Evolutionary conservation across 2,329 filamentous ascomycete genomes (phyloP).

Genomic region (Fusarium nygamai): DNA sequence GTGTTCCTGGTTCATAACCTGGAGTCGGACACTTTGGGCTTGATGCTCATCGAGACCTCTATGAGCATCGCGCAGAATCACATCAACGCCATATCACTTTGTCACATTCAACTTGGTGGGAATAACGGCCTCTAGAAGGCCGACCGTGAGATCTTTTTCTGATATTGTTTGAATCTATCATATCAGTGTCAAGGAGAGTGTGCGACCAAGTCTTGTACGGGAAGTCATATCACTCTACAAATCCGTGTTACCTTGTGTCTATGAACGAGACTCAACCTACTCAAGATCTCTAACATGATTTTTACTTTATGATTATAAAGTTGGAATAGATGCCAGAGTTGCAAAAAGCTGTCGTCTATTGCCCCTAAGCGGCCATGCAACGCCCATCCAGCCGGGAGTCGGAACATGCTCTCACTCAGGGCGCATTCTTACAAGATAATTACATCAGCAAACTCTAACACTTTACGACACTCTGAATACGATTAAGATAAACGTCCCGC

Average conservation of each 20-base stretch:
- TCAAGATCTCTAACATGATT: background rate
- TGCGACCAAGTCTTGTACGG: background rate
- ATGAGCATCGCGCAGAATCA: background rate
- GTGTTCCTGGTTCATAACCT: background rate
- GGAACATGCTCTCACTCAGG: background rate
- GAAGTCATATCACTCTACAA: background rate
- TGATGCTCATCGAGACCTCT: background rate
- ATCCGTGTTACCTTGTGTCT: background rate
- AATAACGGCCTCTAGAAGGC: background rate
- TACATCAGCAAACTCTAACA: background rate
- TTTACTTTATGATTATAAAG: background rate
- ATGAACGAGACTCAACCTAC: background rate
- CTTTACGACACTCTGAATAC: background rate
- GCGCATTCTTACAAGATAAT: background rate
- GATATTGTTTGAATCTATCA: background rate
- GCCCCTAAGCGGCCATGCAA: background rate
- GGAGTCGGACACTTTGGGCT: background rate
- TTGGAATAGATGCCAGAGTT: background rate
- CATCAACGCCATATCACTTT: background rate
- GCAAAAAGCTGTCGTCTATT: background rate
- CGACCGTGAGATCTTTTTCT: background rate
- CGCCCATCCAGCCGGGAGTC: background rate
- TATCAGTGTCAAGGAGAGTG: background rate
- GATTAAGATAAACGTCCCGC: background rate
- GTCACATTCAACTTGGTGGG: background rate